phyloP scores from a whole-genome alignment of 1,139 yeast genomes.

The Candida glucosophila region DNA sequence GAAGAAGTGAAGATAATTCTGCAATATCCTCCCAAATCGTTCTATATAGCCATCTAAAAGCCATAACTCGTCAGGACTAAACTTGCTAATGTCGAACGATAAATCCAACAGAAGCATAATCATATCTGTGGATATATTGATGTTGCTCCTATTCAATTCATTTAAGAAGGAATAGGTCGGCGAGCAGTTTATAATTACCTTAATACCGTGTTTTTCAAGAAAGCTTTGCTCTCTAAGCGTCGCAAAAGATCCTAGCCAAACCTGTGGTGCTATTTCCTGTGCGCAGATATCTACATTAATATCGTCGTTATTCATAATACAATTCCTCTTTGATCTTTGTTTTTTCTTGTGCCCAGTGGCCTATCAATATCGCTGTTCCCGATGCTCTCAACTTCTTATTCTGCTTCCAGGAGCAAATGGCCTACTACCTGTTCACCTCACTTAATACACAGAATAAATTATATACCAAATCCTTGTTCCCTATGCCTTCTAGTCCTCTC shows the following conservation, averaged over 20 bases:
- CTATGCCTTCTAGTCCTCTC: too few relatives aligned
- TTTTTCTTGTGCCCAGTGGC: not conserved
- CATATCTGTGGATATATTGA: conserved; percentile 29
- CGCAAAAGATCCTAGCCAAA: conserved; percentile 22
- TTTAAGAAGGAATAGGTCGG: conserved; percentile 24
- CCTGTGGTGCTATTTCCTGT: conserved; percentile 20
- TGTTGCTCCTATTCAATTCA: conserved; percentile 12
- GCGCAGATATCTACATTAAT: conserved; percentile 1
- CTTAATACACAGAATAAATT: too few relatives aligned
- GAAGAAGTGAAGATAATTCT: conserved; percentile 31
- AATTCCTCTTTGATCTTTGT: not conserved
- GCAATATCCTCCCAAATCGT: conserved; percentile 27
- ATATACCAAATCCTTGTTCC: too few relatives aligned
- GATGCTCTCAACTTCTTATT: too few relatives aligned
- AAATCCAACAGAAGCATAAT: conserved; percentile 34
- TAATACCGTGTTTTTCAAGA: conserved; percentile 20
- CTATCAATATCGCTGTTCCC: too few relatives aligned
- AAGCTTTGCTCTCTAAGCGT: conserved; percentile 10
- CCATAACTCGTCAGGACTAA: conserved; percentile 12
- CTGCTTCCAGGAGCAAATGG: too few relatives aligned
- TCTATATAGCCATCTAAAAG: conserved; percentile 17
- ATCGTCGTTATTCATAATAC: not conserved
- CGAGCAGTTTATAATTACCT: conserved; percentile 35
- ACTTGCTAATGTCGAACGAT: conserved; percentile 14
- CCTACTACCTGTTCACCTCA: too few relatives aligned